A percentile compares a stretch with the other conserved stretches of the same genome.
Evolutionary conservation across 345 rosid species (phyloP).

Genomic region (Eutrema japonicum): DNA sequence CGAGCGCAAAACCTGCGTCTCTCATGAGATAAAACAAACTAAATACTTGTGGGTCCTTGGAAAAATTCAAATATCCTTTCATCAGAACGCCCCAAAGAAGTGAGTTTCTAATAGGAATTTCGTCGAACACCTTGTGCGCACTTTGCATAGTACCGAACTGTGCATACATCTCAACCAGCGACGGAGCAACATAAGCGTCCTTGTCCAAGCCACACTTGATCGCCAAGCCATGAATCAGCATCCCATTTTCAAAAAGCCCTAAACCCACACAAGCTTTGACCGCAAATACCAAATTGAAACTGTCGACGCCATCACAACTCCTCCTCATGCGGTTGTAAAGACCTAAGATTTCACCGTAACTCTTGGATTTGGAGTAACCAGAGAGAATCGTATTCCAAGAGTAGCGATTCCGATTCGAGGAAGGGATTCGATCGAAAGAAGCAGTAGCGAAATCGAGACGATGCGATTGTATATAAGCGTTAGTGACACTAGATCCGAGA

Average conservation of each 20-base stretch:
- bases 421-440: conserved; percentile 38
- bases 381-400: conserved; percentile 51
- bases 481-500: conserved; percentile 43
- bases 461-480: conserved; percentile 42
- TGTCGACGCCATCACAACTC: conserved; percentile 44
- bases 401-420: conserved; percentile 33
- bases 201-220: conserved; percentile 47
- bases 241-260: conserved; percentile 29
- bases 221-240: conserved; percentile 47
- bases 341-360: conserved; percentile 24
- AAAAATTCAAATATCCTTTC: conserved; percentile 54
- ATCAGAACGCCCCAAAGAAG: conserved; percentile 66
- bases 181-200: conserved; percentile 52
- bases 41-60: conserved; percentile 45
- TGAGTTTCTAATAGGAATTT: conserved; percentile 50
- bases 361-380: conserved; percentile 44
- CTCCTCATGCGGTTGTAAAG: conserved; percentile 49
- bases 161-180: conserved; percentile 52
- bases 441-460: conserved; percentile 42
- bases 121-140: conserved; percentile 60
- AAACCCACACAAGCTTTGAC: conserved; percentile 50
- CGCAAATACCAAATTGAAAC: conserved; percentile 57
- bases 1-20: conserved; percentile 33
- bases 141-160: conserved; percentile 48
- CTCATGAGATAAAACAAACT: conserved; percentile 54